Evolutionary conservation across 1,284 basidiomycete species (phyloP).

Genomic region (Boletellus sp.): DNA sequence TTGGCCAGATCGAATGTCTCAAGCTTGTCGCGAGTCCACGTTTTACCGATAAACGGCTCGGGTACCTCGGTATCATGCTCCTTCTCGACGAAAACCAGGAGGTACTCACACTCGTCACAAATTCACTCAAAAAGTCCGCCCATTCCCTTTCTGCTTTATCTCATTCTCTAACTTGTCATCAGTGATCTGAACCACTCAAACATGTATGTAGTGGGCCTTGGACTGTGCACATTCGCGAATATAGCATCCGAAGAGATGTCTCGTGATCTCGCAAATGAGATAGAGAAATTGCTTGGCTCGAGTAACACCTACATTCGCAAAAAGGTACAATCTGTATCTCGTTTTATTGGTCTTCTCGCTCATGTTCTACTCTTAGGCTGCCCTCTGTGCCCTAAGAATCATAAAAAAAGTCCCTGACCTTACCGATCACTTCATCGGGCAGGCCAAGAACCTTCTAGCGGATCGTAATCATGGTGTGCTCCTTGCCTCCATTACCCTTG

Average conservation of each 20-base stretch:
- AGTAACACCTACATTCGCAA: conserved; percentile 99
- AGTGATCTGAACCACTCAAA: conserved; percentile 99
- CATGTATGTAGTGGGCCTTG: conserved; percentile 98
- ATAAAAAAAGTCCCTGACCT: conserved; percentile 97
- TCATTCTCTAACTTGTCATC: conserved; percentile 8
- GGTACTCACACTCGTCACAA: conserved; percentile 96
- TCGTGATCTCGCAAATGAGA: conserved; percentile 92
- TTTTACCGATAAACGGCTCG: conserved; percentile 95
- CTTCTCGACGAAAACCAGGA: conserved; percentile 97
- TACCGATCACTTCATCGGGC: conserved; percentile 87
- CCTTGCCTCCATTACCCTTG: conserved; percentile 89
- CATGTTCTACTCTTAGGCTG: conserved; percentile 57
- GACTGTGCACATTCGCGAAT: conserved; percentile 97
- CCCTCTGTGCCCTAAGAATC: conserved; percentile 94
- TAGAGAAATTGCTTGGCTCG: conserved; percentile 95
- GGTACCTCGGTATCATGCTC: conserved; percentile 98
- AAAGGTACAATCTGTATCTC: conserved; percentile 59
- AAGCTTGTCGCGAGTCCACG: conserved; percentile 98
- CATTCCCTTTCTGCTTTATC: conserved; percentile 10
- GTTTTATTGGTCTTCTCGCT: conserved; percentile 3
- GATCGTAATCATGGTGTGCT: conserved; percentile 98
- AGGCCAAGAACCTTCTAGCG: conserved; percentile 87
- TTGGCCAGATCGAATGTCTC: conserved; percentile 99
- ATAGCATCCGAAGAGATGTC: conserved; percentile 99
- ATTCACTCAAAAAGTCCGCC: conserved; percentile 94